Percentiles rank a stretch among this genome's conserved stretches.
phyloP scores from a whole-genome alignment of 768 basidiomycete species.

The Pleurotus ostreatus region DNA sequence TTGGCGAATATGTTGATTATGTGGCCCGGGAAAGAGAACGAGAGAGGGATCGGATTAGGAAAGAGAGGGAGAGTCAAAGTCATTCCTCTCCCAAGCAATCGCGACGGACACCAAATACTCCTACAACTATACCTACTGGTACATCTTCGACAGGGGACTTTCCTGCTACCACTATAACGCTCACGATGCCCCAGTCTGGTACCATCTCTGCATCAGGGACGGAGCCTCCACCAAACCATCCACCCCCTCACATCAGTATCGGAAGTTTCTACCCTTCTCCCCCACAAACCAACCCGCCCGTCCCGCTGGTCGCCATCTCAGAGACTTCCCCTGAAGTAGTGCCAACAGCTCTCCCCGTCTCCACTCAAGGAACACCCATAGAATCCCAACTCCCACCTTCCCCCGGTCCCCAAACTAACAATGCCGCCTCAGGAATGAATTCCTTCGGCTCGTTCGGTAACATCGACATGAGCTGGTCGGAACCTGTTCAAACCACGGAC shows the following conservation, averaged over 20 bases:
- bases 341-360: conserved; percentile 2
- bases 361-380: background rate
- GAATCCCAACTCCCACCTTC: conserved; percentile 9
- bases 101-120: conserved; percentile 27
- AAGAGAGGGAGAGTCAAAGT: conserved; percentile 54
- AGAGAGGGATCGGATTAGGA: conserved; percentile 70
- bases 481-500: conserved; percentile 43
- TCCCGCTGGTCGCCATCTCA: conserved; percentile 15
- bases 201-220: background rate
- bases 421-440: background rate
- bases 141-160: conserved; percentile 10
- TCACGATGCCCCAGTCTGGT: background rate
- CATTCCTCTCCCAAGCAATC: conserved; percentile 23
- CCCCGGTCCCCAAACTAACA: conserved; percentile 15
- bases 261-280: conserved; percentile 57
- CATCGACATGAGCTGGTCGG: conserved; percentile 37
- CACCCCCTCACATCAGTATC: conserved; percentile 12
- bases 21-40: conserved; percentile 73
- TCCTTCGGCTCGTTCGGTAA: conserved; percentile 42
- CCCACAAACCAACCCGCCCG: conserved; percentile 41
- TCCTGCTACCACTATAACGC: conserved; percentile 12
- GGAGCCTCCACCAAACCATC: background rate
- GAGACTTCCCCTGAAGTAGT: conserved; percentile 23
- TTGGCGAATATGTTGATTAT: conserved; percentile 69
- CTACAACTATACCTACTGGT: conserved; percentile 23